Evolutionary conservation across 1,139 yeast species (phyloP).

Genomic region (Suhomyces choctaworum): DNA sequence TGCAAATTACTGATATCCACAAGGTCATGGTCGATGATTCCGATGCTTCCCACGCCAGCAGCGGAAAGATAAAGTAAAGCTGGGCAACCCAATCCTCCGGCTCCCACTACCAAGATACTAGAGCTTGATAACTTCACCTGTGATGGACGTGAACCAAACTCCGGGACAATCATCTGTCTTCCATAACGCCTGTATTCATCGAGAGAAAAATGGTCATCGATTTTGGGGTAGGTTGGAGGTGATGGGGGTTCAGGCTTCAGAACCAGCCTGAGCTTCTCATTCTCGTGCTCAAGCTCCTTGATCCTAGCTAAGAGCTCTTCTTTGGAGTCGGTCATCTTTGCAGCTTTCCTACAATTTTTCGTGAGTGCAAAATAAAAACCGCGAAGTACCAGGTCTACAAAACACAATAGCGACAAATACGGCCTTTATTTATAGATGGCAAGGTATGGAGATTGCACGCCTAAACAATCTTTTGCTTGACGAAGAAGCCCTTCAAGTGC

Average conservation of each 20-base stretch:
- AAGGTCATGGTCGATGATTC: constrained; percentile 82
- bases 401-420: background rate
- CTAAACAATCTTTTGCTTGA: constrained; percentile 51
- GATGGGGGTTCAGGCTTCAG: background rate
- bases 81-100: constrained; percentile 97
- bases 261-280: constrained; percentile 21
- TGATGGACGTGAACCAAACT: constrained; percentile 53
- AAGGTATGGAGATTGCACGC: background rate
- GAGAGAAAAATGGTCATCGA: constrained; percentile 27
- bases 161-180: constrained; percentile 91
- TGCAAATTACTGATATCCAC: constrained; percentile 88
- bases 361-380: background rate
- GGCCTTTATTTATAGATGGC: background rate
- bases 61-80: constrained; percentile 82
- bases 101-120: constrained; percentile 79
- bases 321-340: constrained; percentile 11
- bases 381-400: background rate
- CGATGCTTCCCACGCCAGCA: constrained; percentile 83
- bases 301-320: constrained; percentile 25
- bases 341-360: background rate
- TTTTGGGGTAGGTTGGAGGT: constrained; percentile 1
- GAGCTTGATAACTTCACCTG: constrained; percentile 62
- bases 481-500: constrained; percentile 53
- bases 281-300: constrained; percentile 27
- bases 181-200: constrained; percentile 88